These are phyloP conservation scores for Phytophthora megakarya DNA, from an alignment of 352 stramenopile genomes.

Conservation along the genomic window DNA sequence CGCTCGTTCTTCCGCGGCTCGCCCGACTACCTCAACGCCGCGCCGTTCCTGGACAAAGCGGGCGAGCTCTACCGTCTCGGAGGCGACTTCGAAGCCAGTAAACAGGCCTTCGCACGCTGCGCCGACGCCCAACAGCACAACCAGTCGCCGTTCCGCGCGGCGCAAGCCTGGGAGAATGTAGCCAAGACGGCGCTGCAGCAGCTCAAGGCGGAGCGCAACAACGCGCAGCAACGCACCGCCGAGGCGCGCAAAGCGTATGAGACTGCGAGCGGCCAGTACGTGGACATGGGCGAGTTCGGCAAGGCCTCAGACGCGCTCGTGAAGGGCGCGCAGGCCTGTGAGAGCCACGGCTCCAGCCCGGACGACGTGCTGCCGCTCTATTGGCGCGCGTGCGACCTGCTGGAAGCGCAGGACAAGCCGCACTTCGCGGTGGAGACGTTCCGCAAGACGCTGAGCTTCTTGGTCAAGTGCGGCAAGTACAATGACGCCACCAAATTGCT, in stretches of 20 bases:
- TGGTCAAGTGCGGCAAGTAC: constrained; percentile 62
- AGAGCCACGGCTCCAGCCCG: constrained; percentile 42
- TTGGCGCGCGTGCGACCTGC: constrained; percentile 66
- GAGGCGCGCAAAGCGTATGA: constrained; percentile 70
- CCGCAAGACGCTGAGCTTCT: constrained; percentile 76
- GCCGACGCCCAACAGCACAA: constrained; percentile 75
- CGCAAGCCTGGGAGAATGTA: constrained; percentile 77
- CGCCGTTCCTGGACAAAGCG: constrained; percentile 74
- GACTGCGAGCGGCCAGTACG: constrained; percentile 63
- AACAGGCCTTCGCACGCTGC: constrained; percentile 59
- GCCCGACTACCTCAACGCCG: constrained; percentile 73
- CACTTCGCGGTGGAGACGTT: constrained; percentile 85
- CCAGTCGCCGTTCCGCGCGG: constrained; percentile 71
- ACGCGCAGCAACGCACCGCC: constrained; percentile 38
- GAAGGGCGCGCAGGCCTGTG: constrained; percentile 60
- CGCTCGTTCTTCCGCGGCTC: constrained; percentile 70
- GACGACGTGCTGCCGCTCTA: constrained; percentile 67
- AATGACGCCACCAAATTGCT: constrained; percentile 53
- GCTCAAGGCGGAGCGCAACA: constrained; percentile 57
- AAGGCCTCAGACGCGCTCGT: constrained; percentile 81
- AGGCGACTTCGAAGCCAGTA: constrained; percentile 65
- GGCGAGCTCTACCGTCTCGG: constrained; percentile 72
- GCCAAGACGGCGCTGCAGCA: constrained; percentile 76
- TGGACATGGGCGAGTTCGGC: constrained; percentile 83
- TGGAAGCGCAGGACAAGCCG: constrained; percentile 82